Base-by-base conservation (phyloP, 2,329 filamentous ascomycete genomes). In the Fusarium concolor region DNA sequence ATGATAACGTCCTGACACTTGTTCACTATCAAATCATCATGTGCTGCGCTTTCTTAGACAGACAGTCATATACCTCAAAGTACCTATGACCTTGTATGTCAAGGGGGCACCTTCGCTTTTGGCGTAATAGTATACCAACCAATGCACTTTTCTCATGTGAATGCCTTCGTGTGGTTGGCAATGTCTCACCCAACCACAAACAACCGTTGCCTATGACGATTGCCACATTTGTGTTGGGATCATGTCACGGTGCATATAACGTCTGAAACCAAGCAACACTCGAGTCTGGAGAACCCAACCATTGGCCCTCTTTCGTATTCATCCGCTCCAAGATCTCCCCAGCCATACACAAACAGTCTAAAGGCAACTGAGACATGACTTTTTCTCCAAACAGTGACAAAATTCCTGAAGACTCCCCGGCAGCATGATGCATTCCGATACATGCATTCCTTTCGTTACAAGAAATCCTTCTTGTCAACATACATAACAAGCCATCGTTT, bases 341-440 rank as follows among this genome's bases (percentile, higher is more conserved):
- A 44, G 20, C 37, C 33, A 35, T 35, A 52, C 39, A 41, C 20
- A 53, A 24, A 37, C 39, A 39, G 29, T 56, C 65, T 24, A 29
- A 39, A 12, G 37, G 49, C 39, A 47, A 43, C 46, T 60, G 49
- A 68, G 61, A 67, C 56, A 51, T 29, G 44, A 35, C 49, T 56
- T 59, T 65, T 62, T 26, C 22, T 42, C 35, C 33, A 29, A 52
- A 51, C 38, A 5, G 26, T 29, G 50, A 54, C 35, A 24, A 35
- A 50, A 53, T 65, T 42, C 37, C 41, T 42, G 20, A n/a, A 31
- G 20, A 26, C 22, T 28, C 41, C 41, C 47, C 18, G 29, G 44
- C 31, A 67, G 62, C 44, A 62, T 39, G 43, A 39, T 12, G 28
- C 62, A 69, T 68, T 67, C 66, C 66, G 55, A 37, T 52, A 26